phyloP scores from a whole-genome alignment of 2,329 filamentous ascomycete species.

The Lachnellula occidentalis region DNA sequence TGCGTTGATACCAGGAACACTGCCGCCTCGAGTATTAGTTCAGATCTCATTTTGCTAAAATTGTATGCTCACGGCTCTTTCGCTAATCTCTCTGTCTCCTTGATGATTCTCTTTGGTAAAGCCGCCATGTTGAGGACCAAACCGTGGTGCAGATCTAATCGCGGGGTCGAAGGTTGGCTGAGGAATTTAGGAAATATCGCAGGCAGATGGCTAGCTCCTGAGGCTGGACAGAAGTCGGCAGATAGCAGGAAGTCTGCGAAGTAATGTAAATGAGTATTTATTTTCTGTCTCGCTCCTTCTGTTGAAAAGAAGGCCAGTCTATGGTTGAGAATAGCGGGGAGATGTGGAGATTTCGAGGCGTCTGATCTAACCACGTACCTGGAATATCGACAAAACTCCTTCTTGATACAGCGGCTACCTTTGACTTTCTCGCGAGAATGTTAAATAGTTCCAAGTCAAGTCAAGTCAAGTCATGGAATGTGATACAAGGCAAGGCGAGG shows the following conservation, averaged over 20 bases:
- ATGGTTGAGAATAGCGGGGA: background rate
- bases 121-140: constrained; percentile 44
- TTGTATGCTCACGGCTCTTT: constrained; percentile 73
- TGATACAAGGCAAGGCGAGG: background rate
- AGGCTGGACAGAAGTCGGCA: too few species aligned
- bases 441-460: too few species aligned
- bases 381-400: background rate
- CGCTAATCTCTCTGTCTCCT: constrained; percentile 96
- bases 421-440: too few species aligned
- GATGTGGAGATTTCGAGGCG: background rate
- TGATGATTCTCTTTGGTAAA: constrained; percentile 93
- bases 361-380: background rate
- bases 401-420: too few species aligned
- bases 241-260: too few species aligned
- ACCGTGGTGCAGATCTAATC: background rate
- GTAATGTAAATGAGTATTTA: too few species aligned
- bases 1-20: constrained; percentile 92
- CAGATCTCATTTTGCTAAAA: background rate
- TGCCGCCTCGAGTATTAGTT: constrained; percentile 34
- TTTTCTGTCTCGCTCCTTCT: background rate
- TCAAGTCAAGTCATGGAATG: background rate
- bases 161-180: background rate
- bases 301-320: background rate
- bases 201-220: too few species aligned
- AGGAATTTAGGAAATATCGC: too few species aligned